A percentile compares a stretch with the other conserved stretches of the same genome.
phyloP scores from a whole-genome alignment of 148 eudicot genomes.

The Camellia sinensis region DNA sequence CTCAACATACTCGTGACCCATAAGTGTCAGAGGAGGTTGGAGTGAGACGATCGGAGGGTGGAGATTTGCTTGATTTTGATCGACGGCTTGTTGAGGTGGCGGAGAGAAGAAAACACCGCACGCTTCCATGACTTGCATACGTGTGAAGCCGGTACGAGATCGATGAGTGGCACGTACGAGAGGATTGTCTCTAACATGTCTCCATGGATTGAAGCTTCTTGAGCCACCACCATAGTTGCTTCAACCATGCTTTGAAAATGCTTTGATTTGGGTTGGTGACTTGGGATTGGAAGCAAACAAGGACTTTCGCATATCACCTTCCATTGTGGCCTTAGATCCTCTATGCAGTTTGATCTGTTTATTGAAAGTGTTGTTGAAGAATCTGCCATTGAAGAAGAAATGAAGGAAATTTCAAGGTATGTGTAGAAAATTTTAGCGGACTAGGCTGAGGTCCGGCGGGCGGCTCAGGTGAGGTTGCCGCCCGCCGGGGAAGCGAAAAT shows the following conservation, averaged over 20 bases:
- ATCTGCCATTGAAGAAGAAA: too few relatives aligned
- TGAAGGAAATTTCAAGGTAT: too few relatives aligned
- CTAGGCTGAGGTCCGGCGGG: too few relatives aligned
- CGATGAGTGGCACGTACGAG: conserved; percentile 54
- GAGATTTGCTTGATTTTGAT: conserved; percentile 22
- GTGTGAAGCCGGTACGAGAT: conserved; percentile 40
- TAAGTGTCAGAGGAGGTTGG: conserved; percentile 53
- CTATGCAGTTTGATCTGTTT: too few relatives aligned
- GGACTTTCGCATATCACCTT: too few relatives aligned
- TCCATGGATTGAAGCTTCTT: conserved; percentile 37
- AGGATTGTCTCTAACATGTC: conserved; percentile 49
- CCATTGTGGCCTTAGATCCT: too few relatives aligned
- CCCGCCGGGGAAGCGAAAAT: too few relatives aligned
- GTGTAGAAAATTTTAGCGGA: too few relatives aligned
- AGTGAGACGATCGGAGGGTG: conserved; percentile 36
- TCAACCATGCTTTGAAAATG: background rate
- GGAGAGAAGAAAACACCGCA: conserved; percentile 45
- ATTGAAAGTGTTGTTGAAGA: too few relatives aligned
- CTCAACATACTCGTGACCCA: conserved; percentile 97
- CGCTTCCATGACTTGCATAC: conserved; percentile 58
- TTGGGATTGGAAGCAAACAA: too few relatives aligned
- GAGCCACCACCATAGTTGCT: background rate
- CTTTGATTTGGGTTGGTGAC: background rate
- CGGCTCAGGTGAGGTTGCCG: too few relatives aligned
- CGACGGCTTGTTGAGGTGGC: conserved; percentile 38